A percentile compares a stretch with the other conserved stretches of the same genome.
Conservation (phyloP, 2,329 filamentous ascomycete genomes). For the Fulvia fulva region DNA sequence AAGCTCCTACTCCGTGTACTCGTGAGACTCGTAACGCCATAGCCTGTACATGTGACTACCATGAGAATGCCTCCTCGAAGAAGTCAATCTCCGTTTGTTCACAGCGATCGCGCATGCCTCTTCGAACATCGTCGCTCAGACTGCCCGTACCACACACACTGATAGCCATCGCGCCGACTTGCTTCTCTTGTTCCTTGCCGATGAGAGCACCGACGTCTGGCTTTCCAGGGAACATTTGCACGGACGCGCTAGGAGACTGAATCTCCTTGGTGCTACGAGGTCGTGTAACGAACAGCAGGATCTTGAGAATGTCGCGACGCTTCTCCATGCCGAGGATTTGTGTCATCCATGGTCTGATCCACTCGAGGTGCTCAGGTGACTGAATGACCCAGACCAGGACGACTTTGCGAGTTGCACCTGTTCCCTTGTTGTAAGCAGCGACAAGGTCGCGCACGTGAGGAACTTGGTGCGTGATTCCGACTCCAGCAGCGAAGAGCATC, state of each 20-base stretch:
- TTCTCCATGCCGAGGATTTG: conserved; percentile 75
- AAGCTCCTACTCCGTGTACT: not conserved
- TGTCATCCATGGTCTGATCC: conserved; percentile 90
- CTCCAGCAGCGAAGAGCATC: conserved; percentile 85
- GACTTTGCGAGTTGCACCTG: conserved; percentile 74
- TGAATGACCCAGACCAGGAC: conserved; percentile 91
- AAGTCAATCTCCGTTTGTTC: conserved; percentile 68
- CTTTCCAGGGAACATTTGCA: conserved; percentile 88
- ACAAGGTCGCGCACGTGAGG: conserved; percentile 72
- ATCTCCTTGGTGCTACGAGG: conserved; percentile 82
- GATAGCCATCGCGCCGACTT: conserved; percentile 84
- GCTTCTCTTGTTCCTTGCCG: conserved; percentile 73
- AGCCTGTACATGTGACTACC: conserved; percentile 38
- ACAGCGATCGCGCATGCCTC: conserved; percentile 62
- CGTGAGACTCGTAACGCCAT: not conserved
- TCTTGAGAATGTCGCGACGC: conserved; percentile 75
- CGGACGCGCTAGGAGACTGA: conserved; percentile 68
- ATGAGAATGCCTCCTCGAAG: conserved; percentile 72
- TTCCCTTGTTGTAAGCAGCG: conserved; percentile 58
- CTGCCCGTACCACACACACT: conserved; percentile 72
- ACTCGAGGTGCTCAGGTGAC: conserved; percentile 82
- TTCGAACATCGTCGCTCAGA: conserved; percentile 70
- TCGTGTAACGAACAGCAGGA: conserved; percentile 86
- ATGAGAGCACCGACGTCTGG: conserved; percentile 79
- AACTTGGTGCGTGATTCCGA: conserved; percentile 92